Evolutionary conservation across 108 stramenopile genomes (phyloP).

Genomic region (Thalassiosira profunda): DNA sequence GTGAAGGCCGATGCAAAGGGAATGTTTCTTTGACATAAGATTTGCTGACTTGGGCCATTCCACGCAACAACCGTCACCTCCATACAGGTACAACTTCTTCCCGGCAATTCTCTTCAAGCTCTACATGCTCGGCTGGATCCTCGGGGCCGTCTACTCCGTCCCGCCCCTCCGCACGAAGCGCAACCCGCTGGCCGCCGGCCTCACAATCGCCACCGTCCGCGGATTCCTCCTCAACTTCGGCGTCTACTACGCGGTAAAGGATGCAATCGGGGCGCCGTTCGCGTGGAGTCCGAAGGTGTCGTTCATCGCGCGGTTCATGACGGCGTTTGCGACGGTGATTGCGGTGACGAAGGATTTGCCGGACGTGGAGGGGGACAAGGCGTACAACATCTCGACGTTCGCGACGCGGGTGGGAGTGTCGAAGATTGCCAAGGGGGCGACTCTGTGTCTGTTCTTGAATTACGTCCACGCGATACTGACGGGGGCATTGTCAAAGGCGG

Average conservation of each 20-base stretch:
- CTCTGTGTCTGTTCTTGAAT: constrained; percentile 76
- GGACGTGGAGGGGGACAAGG: constrained; percentile 95
- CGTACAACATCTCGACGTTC: constrained; percentile 90
- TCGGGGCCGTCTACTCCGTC: constrained; percentile 94
- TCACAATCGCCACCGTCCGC: constrained; percentile 94
- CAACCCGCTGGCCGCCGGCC: constrained; percentile 90
- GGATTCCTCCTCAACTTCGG: constrained; percentile 98
- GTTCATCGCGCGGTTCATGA: constrained; percentile 97
- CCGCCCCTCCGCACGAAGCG: constrained; percentile 95
- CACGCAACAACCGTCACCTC: not conserved
- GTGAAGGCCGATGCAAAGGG: too few species aligned
- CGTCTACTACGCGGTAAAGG: constrained; percentile 96
- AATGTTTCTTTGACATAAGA: too few species aligned
- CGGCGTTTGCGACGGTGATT: constrained; percentile 93
- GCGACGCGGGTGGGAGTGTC: constrained; percentile 89
- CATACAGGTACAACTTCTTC: constrained; percentile 69
- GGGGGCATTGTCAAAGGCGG: constrained; percentile 65
- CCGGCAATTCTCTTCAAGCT: constrained; percentile 85
- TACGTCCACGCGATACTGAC: constrained; percentile 91
- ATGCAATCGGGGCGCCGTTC: constrained; percentile 93
- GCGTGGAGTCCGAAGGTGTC: constrained; percentile 93
- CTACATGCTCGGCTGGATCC: constrained; percentile 87
- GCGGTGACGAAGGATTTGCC: constrained; percentile 97
- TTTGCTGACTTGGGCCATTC: not conserved
- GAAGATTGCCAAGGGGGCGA: constrained; percentile 88